Percentiles rank a stretch among this genome's conserved stretches.
Conservation (phyloP, 345 rosid species). For the Linum tenue region DNA sequence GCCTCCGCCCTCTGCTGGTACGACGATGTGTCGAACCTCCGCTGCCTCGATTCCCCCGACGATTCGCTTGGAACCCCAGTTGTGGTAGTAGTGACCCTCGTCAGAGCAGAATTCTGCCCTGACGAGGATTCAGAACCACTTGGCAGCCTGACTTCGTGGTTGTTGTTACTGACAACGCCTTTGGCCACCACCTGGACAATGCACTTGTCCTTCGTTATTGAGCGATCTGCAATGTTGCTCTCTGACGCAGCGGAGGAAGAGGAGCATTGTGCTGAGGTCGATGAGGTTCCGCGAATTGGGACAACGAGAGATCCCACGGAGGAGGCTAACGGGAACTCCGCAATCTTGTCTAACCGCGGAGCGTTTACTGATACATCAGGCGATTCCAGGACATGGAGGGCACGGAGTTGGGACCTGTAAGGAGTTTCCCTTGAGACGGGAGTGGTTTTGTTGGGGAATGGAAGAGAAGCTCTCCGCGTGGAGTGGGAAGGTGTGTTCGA, state of each 20-base stretch:
- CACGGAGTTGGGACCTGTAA: constrained; percentile 16
- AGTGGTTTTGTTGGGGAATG: constrained; percentile 28
- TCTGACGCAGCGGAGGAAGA: constrained; percentile 9
- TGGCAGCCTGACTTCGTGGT: not conserved
- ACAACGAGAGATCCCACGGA: constrained; percentile 14
- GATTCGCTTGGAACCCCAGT: constrained; percentile 5
- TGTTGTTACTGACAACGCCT: not conserved
- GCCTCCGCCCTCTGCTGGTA: constrained; percentile 24
- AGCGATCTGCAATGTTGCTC: constrained; percentile 5
- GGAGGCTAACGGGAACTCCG: constrained; percentile 19
- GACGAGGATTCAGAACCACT: not conserved
- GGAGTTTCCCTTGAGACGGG: constrained; percentile 22
- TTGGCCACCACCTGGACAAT: constrained; percentile 18
- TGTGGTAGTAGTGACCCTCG: not conserved
- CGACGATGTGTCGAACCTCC: constrained; percentile 20
- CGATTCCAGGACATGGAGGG: constrained; percentile 16
- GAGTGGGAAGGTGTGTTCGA: constrained; percentile 26
- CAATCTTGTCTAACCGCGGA: constrained; percentile 18
- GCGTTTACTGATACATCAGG: constrained; percentile 20
- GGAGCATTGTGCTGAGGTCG: constrained; percentile 22
- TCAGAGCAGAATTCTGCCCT: not conserved
- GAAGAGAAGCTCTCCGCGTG: constrained; percentile 64
- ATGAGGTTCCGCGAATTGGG: constrained; percentile 22
- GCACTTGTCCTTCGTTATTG: constrained; percentile 23
- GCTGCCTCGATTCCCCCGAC: constrained; percentile 4